These are phyloP conservation scores for Conticribra weissflogii DNA, from an alignment of 108 stramenopile genomes.

Conservation along the genomic window DNA sequence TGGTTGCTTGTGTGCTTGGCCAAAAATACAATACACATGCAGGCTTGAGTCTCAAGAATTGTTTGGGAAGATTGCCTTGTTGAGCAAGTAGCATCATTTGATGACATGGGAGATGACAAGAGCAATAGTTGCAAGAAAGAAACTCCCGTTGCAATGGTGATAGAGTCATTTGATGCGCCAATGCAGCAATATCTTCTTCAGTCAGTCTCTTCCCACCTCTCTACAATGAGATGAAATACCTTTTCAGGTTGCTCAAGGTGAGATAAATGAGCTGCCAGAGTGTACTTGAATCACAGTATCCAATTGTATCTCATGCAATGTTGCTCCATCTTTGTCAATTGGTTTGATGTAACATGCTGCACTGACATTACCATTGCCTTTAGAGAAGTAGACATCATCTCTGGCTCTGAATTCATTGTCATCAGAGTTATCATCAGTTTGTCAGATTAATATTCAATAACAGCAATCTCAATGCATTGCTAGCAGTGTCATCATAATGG, in stretches of 20 bases:
- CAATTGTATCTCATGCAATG: not conserved
- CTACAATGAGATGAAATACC: too few species aligned
- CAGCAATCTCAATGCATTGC: constrained; percentile 1
- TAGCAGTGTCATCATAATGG: constrained; percentile 8
- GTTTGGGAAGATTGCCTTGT: too few species aligned
- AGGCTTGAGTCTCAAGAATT: too few species aligned
- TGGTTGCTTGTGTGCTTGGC: too few species aligned
- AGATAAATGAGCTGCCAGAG: not conserved
- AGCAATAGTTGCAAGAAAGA: too few species aligned
- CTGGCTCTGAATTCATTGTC: not conserved
- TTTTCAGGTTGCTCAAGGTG: constrained; percentile 20
- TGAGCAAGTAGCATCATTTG: too few species aligned
- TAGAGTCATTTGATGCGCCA: too few species aligned
- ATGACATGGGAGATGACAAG: too few species aligned
- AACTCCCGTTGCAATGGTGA: too few species aligned
- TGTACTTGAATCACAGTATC: not conserved
- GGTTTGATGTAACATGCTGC: constrained; percentile 7
- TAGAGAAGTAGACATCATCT: not conserved
- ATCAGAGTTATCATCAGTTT: not conserved
- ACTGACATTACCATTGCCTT: not conserved
- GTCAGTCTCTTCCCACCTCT: too few species aligned
- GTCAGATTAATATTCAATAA: not conserved
- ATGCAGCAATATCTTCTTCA: too few species aligned
- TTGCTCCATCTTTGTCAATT: not conserved
- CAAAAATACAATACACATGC: too few species aligned